A percentile compares a stretch with the other conserved stretches of the same genome.
These are phyloP conservation scores for Martiniozyma asiatica DNA, from an alignment of 1,139 yeast species.

Conservation along the genomic window DNA sequence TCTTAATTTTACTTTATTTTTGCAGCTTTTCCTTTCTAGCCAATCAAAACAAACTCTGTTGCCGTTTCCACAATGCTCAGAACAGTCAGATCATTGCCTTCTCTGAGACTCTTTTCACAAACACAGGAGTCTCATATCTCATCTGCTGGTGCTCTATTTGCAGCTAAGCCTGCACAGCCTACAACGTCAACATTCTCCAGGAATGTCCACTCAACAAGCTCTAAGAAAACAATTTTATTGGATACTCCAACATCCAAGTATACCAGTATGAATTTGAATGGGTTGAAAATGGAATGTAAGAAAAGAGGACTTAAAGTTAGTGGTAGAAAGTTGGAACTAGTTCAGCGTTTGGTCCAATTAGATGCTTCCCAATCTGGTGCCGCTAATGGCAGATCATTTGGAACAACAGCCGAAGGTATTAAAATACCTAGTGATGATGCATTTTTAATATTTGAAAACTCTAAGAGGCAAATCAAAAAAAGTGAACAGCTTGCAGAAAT, in stretches of 20 bases:
- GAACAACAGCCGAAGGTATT: not conserved
- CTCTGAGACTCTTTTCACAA: conserved; percentile 19
- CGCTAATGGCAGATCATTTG: too few species aligned
- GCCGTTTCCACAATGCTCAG: too few species aligned
- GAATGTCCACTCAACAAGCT: conserved; percentile 29
- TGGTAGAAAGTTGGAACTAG: conserved; percentile 43
- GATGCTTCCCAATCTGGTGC: conserved; percentile 8
- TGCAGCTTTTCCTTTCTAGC: too few species aligned
- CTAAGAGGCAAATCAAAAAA: too few species aligned
- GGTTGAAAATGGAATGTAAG: conserved; percentile 41
- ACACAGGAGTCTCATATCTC: conserved; percentile 13
- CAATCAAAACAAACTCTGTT: not conserved
- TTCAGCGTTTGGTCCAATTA: conserved; percentile 29
- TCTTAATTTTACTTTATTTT: too few species aligned
- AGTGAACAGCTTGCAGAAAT: too few species aligned
- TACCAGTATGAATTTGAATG: conserved; percentile 34
- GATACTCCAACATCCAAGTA: conserved; percentile 20
- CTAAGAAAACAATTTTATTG: conserved; percentile 26
- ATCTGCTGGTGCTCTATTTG: conserved; percentile 1
- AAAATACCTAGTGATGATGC: not conserved
- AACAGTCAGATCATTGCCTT: conserved; percentile 27
- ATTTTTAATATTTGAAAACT: not conserved
- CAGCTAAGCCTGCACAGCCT: conserved; percentile 7
- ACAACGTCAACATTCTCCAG: conserved; percentile 6
- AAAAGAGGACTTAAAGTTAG: conserved; percentile 42